Percentiles rank a stretch among this genome's conserved stretches.
phyloP scores from a whole-genome alignment of 345 rosid species.

The Eucalyptus globulus region DNA sequence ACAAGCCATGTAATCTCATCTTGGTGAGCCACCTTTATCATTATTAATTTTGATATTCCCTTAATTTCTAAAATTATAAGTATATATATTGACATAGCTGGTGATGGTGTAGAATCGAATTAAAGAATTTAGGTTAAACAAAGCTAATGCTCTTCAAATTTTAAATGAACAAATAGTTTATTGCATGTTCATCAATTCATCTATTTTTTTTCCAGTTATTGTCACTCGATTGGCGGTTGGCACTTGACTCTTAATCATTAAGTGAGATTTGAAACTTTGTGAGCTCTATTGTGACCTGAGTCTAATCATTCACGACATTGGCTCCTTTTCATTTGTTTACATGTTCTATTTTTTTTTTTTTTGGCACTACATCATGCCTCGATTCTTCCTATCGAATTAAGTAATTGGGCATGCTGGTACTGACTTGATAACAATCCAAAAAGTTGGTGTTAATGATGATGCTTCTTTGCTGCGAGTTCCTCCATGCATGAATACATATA shows the following conservation, averaged over 20 bases:
- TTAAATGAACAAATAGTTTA: background rate
- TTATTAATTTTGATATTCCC: background rate
- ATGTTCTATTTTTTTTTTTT: too few relatives aligned
- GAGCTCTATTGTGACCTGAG: too few relatives aligned
- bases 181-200: background rate
- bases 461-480: too few relatives aligned
- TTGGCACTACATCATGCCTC: too few relatives aligned
- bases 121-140: background rate
- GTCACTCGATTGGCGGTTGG: background rate
- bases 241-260: too few relatives aligned
- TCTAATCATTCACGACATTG: too few relatives aligned
- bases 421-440: rapidly evolving
- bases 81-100: background rate
- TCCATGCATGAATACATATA: too few relatives aligned
- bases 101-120: background rate
- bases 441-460: too few relatives aligned
- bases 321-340: too few relatives aligned
- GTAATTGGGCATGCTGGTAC: too few relatives aligned
- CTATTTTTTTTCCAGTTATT: background rate
- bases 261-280: too few relatives aligned
- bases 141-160: background rate
- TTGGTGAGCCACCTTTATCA: background rate
- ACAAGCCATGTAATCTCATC: background rate
- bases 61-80: background rate
- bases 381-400: too few relatives aligned